phyloP scores from a whole-genome alignment of 106 monocot genomes.

The Amphibolis antarctica region DNA sequence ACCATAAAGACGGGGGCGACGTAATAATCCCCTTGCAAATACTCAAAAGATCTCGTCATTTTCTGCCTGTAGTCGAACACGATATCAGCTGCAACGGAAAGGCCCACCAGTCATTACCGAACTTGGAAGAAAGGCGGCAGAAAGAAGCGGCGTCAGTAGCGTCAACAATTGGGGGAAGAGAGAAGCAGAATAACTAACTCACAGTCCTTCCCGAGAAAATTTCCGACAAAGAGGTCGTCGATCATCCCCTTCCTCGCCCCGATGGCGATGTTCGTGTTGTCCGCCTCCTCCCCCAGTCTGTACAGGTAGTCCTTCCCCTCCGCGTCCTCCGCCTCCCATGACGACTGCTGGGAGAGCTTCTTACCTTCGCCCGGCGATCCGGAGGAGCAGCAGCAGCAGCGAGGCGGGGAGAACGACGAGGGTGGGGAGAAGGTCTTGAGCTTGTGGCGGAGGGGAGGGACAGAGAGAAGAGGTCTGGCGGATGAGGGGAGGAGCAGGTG shows the following conservation, averaged over 20 bases:
- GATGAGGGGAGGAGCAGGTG: neutral
- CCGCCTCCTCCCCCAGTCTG: slow-evolving; percentile 16
- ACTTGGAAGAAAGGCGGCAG: neutral
- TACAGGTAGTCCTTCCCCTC: slow-evolving; percentile 69
- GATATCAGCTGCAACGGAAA: slow-evolving; percentile 70
- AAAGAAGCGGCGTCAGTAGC: neutral
- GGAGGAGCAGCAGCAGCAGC: neutral
- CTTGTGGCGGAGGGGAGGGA: neutral
- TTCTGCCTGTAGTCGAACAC: slow-evolving; percentile 95
- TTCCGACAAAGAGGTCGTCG: slow-evolving; percentile 73
- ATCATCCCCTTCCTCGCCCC: slow-evolving; percentile 40
- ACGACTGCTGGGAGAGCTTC: neutral
- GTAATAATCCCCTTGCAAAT: slow-evolving; percentile 84
- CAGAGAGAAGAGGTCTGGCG: neutral
- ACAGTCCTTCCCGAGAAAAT: slow-evolving; percentile 88
- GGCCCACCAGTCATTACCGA: neutral
- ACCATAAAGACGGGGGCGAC: slow-evolving; percentile 78
- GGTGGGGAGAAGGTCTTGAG: neutral
- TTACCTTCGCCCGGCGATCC: neutral
- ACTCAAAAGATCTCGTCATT: slow-evolving; percentile 82
- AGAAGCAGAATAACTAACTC: neutral
- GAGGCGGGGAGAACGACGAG: neutral
- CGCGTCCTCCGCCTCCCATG: slow-evolving; percentile 59
- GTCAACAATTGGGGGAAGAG: neutral
- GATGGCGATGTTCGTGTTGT: slow-evolving; percentile 12